Base-by-base conservation (phyloP, 2,329 filamentous ascomycete genomes). In the Cryphonectria naterciae region DNA sequence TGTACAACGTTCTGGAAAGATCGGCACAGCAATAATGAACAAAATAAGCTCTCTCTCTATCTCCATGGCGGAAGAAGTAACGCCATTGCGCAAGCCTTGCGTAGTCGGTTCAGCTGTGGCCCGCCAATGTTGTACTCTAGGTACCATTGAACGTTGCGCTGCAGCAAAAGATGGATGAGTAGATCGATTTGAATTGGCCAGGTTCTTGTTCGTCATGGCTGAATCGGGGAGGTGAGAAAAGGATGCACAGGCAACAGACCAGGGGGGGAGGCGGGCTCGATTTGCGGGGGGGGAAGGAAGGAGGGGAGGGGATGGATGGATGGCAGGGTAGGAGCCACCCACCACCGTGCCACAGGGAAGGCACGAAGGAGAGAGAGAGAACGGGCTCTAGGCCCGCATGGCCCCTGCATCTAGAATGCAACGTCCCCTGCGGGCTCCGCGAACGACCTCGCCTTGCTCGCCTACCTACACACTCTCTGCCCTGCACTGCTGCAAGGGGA, bases 191-290 rank as follows among this genome's bases (percentile, higher is more conserved):
- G 22, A 19, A 22, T 5, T 25, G 19, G 28, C 28, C 10, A 41
- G 17, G 67, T 58, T 37, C 28, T 17, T 32, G 56, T n/a, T 13
- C 17, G 32, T 35, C 22, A 60, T 39, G 35, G 41, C 67, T 58
- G 43, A 64, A 68, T 68, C 22, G 67, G 67, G 67, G 60, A 68
- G 67, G 67, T 68, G 67, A 43, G 43, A 63, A 68, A 32, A 28
- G 46, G 19, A 49, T n/a, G 22, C 19, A n/a, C 19, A 6, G n/a
- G 46, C 17, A 49, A 39, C 11, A 25, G 52, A 56, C 49, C 11
- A 28, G 52, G 52, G 52, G 49, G 52, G 28, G 52, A n/a, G 22
- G 25, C 28, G 49, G 22, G 25, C 28, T 49, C 46, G 46, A 49
- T 49, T 49, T 22, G 52, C n/a, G 52, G 52, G 52, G 25, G n/a